Conservation (phyloP, 805 yeast species). For the Kockiozyma suomiensis region DNA sequence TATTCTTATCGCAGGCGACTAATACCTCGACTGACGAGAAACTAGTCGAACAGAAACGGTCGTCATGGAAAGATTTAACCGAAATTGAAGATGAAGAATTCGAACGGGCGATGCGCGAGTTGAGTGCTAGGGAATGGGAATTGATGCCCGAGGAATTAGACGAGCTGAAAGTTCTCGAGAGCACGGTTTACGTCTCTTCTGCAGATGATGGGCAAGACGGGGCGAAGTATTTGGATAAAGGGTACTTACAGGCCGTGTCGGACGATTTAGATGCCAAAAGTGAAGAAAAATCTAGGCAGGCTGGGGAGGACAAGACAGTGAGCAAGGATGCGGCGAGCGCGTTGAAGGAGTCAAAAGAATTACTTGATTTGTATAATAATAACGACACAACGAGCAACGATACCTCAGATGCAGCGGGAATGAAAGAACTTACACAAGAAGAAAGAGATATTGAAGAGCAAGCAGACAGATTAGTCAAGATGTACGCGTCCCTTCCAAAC, state of each 20-base stretch:
- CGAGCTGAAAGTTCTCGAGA: conserved; percentile 24
- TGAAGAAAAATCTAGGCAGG: neutral
- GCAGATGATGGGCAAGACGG: conserved; percentile 6
- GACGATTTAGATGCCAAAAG: conserved; percentile 16
- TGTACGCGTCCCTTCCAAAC: conserved; percentile 13
- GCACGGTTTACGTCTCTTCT: conserved; percentile 14
- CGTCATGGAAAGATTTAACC: conserved; percentile 12
- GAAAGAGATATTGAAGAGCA: conserved; percentile 26
- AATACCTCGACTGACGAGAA: neutral
- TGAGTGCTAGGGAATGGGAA: conserved; percentile 29
- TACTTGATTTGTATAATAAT: neutral
- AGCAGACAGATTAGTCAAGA: conserved; percentile 21
- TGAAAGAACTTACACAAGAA: conserved; percentile 7
- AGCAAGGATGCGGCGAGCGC: neutral
- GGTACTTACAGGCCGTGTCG: conserved; percentile 16
- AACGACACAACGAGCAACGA: neutral
- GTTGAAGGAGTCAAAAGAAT: neutral
- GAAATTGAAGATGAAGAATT: conserved; percentile 29
- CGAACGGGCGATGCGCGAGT: conserved; percentile 23
- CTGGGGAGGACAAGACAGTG: neutral
- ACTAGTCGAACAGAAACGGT: neutral
- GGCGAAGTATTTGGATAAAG: conserved; percentile 12
- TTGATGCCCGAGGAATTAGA: conserved; percentile 25
- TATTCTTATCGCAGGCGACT: conserved; percentile 1
- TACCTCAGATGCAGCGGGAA: too few relatives aligned